Conservation (phyloP, 2,329 filamentous ascomycete species). For the Rugonectria rugulosa region DNA sequence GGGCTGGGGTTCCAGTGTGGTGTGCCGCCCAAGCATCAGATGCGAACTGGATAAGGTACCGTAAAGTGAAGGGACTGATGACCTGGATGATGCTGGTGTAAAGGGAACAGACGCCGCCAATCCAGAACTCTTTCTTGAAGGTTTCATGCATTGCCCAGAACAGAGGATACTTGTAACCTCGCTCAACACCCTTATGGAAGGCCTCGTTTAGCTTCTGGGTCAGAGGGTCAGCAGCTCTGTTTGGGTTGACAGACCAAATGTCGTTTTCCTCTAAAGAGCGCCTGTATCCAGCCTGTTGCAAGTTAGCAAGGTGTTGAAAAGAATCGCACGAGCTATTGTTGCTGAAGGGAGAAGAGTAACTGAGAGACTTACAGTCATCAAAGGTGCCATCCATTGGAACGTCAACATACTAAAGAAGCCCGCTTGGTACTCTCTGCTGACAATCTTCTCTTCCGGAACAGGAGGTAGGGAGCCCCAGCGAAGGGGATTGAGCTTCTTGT, state of each 20-base stretch:
- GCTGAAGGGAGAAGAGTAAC: not conserved
- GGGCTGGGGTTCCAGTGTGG: constrained; percentile 57
- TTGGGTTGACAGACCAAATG: constrained; percentile 87
- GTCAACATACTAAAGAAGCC: constrained; percentile 77
- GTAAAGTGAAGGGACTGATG: constrained; percentile 82
- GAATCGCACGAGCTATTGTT: not conserved
- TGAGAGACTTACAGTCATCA: constrained; percentile 75
- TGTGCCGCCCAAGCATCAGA: constrained; percentile 77
- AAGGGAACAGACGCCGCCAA: constrained; percentile 82
- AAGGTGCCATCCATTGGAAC: constrained; percentile 88
- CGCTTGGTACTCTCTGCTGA: constrained; percentile 76
- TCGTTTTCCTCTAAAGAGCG: constrained; percentile 84
- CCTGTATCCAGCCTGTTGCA: constrained; percentile 77
- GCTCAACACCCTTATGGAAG: constrained; percentile 72
- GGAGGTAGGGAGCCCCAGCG: constrained; percentile 65
- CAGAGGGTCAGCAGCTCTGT: constrained; percentile 75
- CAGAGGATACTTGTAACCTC: constrained; percentile 76
- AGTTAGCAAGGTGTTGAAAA: not conserved
- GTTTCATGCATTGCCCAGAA: constrained; percentile 86
- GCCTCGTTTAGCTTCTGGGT: constrained; percentile 70
- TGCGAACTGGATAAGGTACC: constrained; percentile 87
- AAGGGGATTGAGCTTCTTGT: constrained; percentile 67
- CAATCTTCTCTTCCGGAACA: constrained; percentile 59
- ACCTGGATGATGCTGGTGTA: constrained; percentile 78
- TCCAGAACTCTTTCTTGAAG: constrained; percentile 82